Percentiles rank a stretch among this genome's conserved stretches.
phyloP scores from a whole-genome alignment of 495 filamentous ascomycete species.

The Penicillium paxilli region DNA sequence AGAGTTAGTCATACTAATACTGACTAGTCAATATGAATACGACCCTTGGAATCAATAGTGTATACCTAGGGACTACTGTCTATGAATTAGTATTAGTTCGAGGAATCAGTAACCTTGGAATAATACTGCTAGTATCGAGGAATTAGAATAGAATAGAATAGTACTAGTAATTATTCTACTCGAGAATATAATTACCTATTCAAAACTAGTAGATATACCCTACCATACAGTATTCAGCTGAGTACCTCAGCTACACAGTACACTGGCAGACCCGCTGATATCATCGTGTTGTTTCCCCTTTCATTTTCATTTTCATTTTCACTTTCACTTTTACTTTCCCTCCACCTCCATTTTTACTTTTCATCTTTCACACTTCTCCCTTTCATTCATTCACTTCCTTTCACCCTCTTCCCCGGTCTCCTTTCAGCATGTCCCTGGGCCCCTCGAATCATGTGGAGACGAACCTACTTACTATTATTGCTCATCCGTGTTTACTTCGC shows the following conservation, averaged over 20 bases:
- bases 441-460: constrained; percentile 74
- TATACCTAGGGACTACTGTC: too few species aligned
- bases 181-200: neutral
- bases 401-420: too few species aligned
- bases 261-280: too few species aligned
- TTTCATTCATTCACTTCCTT: constrained; percentile 6
- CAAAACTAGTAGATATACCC: too few species aligned
- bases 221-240: too few species aligned
- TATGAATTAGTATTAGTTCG: too few species aligned
- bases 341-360: neutral
- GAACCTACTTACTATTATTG: constrained; percentile 80
- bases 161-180: neutral
- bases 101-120: too few species aligned
- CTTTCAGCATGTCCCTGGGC: constrained; percentile 23
- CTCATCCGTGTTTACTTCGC: constrained; percentile 92
- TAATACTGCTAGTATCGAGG: too few species aligned
- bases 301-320: neutral
- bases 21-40: too few species aligned
- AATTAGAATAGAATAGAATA: neutral
- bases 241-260: too few species aligned
- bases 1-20: too few species aligned
- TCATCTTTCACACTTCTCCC: constrained; percentile 1
- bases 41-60: too few species aligned
- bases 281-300: neutral
- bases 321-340: neutral